Base-by-base conservation (phyloP, 2,329 filamentous ascomycete species). In the Mariannaea sp. region DNA sequence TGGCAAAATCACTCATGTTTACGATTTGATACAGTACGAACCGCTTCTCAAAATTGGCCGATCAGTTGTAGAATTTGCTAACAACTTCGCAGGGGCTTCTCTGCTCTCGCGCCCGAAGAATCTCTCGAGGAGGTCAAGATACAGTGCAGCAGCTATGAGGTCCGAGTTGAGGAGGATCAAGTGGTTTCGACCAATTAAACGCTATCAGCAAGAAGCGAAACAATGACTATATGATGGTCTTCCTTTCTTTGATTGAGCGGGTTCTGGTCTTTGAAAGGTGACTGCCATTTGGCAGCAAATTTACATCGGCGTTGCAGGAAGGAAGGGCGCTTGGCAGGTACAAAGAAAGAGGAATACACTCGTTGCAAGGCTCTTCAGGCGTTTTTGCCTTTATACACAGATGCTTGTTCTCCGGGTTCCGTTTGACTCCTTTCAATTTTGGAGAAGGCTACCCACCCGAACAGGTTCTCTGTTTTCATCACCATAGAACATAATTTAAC, bases 1-100 rank as follows among this genome's bases (percentile, higher is more conserved):
- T 43, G 90, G 90, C 32, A 73, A 82, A 43, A 90, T 96, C 64
- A 94, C 88, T 17, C 90, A 95, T 75, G 82, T 87, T 66, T 94
- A 90, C 72, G 75, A 76, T 40, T 68, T 86, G 53, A 82, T 87
- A 71, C 83, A 84, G 87, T 91, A 80, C 69, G 85, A 61, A 16
- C 38, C 17, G 9, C 20, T 10, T 7, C n/a, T n/a, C 19, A 14
- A 17, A 38, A 40, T 41, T 14, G 14, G 4, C 22, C 12, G 13
- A 32, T 47, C 38, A 33, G 9, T 38, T 44, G 12, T 35, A 43
- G 24, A 39, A 41, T 39, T 41, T 48, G 40, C 66, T 75, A 60
- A 74, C 49, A 14, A 30, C 13, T 16, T 14, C 24, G 13, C 56
- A 94, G 89, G 75, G 90, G 87, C 40, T 94, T 95, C 70, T 84